phyloP scores from a whole-genome alignment of 805 yeast species.

The Sungouiozyma intestinalis region DNA sequence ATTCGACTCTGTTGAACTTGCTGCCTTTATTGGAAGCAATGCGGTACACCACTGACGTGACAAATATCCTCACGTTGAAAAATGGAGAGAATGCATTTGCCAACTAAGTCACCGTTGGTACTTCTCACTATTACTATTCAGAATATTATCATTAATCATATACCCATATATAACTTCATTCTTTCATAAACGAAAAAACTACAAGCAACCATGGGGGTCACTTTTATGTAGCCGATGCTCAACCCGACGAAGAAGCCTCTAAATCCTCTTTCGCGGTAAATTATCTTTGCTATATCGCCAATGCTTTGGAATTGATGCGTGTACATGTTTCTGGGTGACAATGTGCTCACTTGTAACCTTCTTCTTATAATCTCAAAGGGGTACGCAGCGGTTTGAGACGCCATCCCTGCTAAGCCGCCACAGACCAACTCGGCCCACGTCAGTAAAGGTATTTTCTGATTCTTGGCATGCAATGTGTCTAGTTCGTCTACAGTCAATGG shows the following conservation, averaged over 20 bases:
- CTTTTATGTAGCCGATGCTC: constrained; percentile 90
- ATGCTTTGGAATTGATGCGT: constrained; percentile 26
- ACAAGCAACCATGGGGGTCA: constrained; percentile 95
- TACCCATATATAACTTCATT: constrained; percentile 58
- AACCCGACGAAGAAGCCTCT: constrained; percentile 90
- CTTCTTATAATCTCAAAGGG: constrained; percentile 93
- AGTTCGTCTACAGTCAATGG: constrained; percentile 17
- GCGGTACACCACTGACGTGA: constrained; percentile 73
- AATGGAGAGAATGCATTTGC: constrained; percentile 37
- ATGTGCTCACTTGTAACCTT: constrained; percentile 92
- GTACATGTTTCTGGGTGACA: constrained; percentile 45
- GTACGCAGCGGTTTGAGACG: constrained; percentile 91
- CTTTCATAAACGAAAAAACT: constrained; percentile 91
- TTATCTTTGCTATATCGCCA: constrained; percentile 35
- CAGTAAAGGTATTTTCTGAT: constrained; percentile 51
- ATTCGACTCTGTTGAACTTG: constrained; percentile 68
- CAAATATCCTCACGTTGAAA: constrained; percentile 64
- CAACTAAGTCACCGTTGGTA: background rate
- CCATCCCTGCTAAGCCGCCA: constrained; percentile 94
- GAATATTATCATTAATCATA: constrained; percentile 20
- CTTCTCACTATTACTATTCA: background rate
- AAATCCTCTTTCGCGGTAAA: constrained; percentile 66
- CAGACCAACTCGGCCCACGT: constrained; percentile 91
- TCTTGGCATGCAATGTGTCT: constrained; percentile 8
- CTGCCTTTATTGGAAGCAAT: constrained; percentile 55